phyloP scores from a whole-genome alignment of 345 rosid species.

The Pugionium dolabratum region DNA sequence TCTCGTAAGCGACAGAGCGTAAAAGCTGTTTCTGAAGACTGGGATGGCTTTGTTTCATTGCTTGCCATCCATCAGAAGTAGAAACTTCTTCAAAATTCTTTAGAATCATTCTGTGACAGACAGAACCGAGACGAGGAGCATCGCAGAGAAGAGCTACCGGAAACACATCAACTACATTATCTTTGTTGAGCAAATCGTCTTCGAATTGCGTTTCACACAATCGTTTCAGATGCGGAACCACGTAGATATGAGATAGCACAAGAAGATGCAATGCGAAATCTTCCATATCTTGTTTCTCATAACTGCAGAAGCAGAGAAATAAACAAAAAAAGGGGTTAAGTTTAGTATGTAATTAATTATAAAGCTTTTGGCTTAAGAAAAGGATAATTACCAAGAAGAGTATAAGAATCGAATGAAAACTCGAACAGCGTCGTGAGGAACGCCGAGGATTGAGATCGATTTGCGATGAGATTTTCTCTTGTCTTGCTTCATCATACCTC shows the following conservation, averaged over 20 bases:
- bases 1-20: conserved; percentile 52
- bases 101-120: conserved; percentile 69
- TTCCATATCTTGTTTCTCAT: conserved; percentile 68
- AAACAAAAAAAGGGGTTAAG: neutral
- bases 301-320: conserved; percentile 50
- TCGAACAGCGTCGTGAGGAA: conserved; percentile 72
- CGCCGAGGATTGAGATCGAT: conserved; percentile 68
- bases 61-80: conserved; percentile 65
- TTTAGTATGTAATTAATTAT: conserved; percentile 7
- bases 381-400: conserved; percentile 66
- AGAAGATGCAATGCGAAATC: conserved; percentile 62
- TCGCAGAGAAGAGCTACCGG: conserved; percentile 85
- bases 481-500: conserved; percentile 64
- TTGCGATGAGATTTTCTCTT: conserved; percentile 44
- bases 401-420: conserved; percentile 75
- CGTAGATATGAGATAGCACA: conserved; percentile 75
- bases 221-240: conserved; percentile 63
- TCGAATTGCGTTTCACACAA: conserved; percentile 58
- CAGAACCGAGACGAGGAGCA: conserved; percentile 67
- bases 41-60: conserved; percentile 80
- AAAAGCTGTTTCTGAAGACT: conserved; percentile 63
- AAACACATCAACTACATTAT: conserved; percentile 72
- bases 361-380: neutral
- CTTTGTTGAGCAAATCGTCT: conserved; percentile 53
- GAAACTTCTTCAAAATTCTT: conserved; percentile 52